Base-by-base conservation (phyloP, 192 early-diverging fungal species). In the Backusella westeae region DNA sequence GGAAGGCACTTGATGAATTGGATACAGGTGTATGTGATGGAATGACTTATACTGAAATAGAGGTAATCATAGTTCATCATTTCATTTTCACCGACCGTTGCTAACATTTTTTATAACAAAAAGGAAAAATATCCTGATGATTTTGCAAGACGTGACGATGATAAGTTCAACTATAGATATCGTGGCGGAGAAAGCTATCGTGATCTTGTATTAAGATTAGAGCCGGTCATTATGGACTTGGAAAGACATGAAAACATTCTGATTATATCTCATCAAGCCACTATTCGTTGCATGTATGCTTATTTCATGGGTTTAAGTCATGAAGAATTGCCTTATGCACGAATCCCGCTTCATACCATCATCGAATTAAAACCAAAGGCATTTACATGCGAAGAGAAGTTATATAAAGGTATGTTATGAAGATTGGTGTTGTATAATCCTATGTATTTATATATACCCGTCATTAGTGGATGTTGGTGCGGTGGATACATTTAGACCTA, bases 191-290 rank as follows among this genome's bases (percentile, higher is more conserved):
- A 93, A 88, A 94, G 92, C 17, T 98, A 98, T 78, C 89, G 94
- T 21, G 96, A 98, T 83, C 89, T 99, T 9, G 98, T 99, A 23
- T 85, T 95, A 78, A 90, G 96, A 41, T 78, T 98, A 52, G 98
- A 99, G 81, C 98, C 98, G 0, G 96, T 98, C 73, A 99, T 98
- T 70, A 95, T 99, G 96, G 98, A 99, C 83, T 85, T 99, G 65
- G 97, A 98, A 81, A 89, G 95, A 66, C 96, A 98, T 81, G 94
- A 96, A 80, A 93, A 93, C 74, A 96, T 98, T 69, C 83, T 98
- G 77, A 98, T 98, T 68, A 91, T 98, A 82, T 94, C 95, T 35
- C 98, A 99, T 78, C 98, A 99, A 76, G 98, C 97, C 0, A 96
- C 98, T 32, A 85, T 99, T 81, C 91, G 98, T 26, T 96, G 95